Base-by-base conservation (phyloP, 2,329 filamentous ascomycete genomes). In the Microdochium trichocladiopsis region DNA sequence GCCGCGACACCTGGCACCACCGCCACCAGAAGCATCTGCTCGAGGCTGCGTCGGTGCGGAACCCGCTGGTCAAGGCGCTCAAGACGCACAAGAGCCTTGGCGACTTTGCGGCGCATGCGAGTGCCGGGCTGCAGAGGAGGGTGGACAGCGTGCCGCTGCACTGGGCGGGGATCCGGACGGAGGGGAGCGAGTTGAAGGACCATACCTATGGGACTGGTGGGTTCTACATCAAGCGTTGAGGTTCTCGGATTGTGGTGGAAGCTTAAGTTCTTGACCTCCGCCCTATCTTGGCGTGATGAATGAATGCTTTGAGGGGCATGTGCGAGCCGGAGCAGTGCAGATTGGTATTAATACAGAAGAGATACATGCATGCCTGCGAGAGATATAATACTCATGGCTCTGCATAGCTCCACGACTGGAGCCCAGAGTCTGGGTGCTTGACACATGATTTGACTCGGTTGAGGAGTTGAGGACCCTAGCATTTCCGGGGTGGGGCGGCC, bases 91-190 rank as follows among this genome's bases (percentile, higher is more conserved):
- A 45, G 41, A 74, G 68, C 3, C 55, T 75, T 22, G 57, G 67
- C 8, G 76, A 79, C 37, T 69, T 72, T 16, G 72, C 79, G 55
- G 70, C 75, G 1, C 75, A 75, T 50, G 67, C 73, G 2, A 71
- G 79, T 23, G 69, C 73, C 16, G 71, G 66, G 21, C 71, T 80
- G 2, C 79, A 84, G 65, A 75, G 72, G 54, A 70, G 74, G 37
- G 70, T 85, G 6, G 82, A 85, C 54, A 72, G 72, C 51, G 69
- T 86, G 3, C 83, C 83, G 2, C 58, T 84, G 47, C 81, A 86
- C 61, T 70, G 71, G 59, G 70, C 77, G 2, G 84, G 84, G 0
- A 72, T 88, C 45, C 72, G 84, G 50, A 80, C 75, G 9, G 68
- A 74, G 12, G 66, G 69, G 2, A 72, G 69, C 9, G 66, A 69